These are phyloP conservation scores for Erucastrum elatum DNA, from an alignment of 345 rosid genomes.

Conservation along the genomic window DNA sequence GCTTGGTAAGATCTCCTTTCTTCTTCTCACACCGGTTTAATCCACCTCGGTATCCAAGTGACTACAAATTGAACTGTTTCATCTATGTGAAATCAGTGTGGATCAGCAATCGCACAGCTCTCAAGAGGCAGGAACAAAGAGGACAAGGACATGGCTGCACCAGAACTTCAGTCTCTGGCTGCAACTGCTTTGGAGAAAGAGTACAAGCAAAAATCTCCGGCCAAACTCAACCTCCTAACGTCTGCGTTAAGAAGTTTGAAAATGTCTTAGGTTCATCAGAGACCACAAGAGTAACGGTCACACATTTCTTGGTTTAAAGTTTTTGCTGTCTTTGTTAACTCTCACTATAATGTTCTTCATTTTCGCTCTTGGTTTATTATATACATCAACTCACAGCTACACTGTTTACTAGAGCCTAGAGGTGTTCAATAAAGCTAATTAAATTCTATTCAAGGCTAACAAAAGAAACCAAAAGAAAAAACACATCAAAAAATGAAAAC, in stretches of 20 bases:
- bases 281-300: slow-evolving; percentile 27
- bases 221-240: slow-evolving; percentile 62
- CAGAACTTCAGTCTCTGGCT: slow-evolving; percentile 72
- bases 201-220: slow-evolving; percentile 78
- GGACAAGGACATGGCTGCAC: slow-evolving; percentile 63
- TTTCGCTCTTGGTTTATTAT: background rate
- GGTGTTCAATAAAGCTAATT: slow-evolving; percentile 1
- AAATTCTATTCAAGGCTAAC: background rate
- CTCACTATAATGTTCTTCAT: slow-evolving; percentile 3
- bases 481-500: background rate
- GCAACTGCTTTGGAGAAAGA: slow-evolving; percentile 76
- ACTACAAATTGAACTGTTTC: slow-evolving; percentile 6
- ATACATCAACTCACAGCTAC: background rate
- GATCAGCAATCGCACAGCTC: slow-evolving; percentile 75
- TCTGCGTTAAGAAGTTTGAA: slow-evolving; percentile 77
- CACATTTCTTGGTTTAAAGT: no score
- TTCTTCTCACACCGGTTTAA: slow-evolving; percentile 12
- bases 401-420: background rate
- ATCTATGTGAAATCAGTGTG: slow-evolving; percentile 51
- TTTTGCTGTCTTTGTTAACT: background rate
- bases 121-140: slow-evolving; percentile 83
- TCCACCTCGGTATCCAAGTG: slow-evolving; percentile 8
- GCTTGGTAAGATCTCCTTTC: slow-evolving; percentile 65
- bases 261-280: slow-evolving; percentile 31
- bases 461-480: background rate